phyloP scores from a whole-genome alignment of 306 rosid species.

The Corylus avellana region DNA sequence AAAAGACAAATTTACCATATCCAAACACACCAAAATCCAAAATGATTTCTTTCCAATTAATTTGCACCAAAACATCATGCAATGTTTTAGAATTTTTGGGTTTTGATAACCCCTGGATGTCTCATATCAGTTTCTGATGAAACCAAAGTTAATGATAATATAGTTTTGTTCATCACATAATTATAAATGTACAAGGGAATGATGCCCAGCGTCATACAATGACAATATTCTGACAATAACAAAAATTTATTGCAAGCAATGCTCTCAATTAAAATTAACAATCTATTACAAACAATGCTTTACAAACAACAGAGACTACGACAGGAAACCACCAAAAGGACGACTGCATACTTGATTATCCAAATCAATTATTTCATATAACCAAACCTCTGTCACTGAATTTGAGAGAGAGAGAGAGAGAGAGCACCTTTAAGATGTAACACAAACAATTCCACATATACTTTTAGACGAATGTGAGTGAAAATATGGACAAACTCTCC shows the following conservation, averaged over 20 bases:
- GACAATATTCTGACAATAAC: no score
- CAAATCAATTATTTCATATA: background rate
- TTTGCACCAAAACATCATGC: background rate
- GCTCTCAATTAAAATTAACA: no score
- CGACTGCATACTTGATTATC: background rate
- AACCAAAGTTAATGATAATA: no score
- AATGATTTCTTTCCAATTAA: background rate
- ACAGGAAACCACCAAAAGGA: background rate
- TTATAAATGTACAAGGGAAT: no score
- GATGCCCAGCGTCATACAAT: no score
- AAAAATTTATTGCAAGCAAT: no score
- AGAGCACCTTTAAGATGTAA: constrained; percentile 61
- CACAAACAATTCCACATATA: constrained; percentile 71
- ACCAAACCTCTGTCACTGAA: background rate
- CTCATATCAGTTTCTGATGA: no score
- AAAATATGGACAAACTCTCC: constrained; percentile 90
- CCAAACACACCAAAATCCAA: background rate
- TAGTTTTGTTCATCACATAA: no score
- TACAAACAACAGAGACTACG: background rate
- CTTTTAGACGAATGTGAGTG: constrained; percentile 86
- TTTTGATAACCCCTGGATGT: no score
- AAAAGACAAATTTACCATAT: background rate
- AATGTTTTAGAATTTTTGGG: no score
- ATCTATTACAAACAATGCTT: no score
- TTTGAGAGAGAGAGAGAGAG: constrained; percentile 19